phyloP scores from a whole-genome alignment of 768 basidiomycete species.

The Naganishia onofrii region DNA sequence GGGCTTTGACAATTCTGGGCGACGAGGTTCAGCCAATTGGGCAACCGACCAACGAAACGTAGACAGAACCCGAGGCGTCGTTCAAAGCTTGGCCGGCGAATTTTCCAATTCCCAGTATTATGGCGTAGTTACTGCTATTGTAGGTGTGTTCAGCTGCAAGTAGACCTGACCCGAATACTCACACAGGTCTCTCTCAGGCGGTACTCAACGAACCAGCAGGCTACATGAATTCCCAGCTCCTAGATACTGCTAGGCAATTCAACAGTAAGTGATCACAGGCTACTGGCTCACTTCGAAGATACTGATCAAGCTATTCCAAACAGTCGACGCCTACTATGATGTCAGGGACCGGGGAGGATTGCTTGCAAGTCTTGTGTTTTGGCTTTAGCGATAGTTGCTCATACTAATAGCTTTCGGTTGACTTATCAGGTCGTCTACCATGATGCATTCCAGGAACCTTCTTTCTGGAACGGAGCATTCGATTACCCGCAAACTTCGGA shows the following conservation, averaged over 20 bases:
- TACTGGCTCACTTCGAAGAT: neutral
- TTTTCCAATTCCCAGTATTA: slow-evolving; percentile 47
- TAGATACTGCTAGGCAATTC: slow-evolving; percentile 36
- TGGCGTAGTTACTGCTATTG: slow-evolving; percentile 48
- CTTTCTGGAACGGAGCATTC: slow-evolving; percentile 33
- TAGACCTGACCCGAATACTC: no score
- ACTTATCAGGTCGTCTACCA: slow-evolving; percentile 38
- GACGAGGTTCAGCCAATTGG: slow-evolving; percentile 44
- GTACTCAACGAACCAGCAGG: slow-evolving; percentile 51
- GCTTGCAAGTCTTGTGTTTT: neutral
- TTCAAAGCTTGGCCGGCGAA: slow-evolving; percentile 40
- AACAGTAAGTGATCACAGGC: neutral
- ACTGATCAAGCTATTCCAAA: neutral
- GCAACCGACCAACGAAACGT: slow-evolving; percentile 38
- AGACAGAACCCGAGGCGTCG: slow-evolving; percentile 42
- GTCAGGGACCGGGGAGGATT: slow-evolving; percentile 39
- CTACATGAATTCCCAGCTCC: slow-evolving; percentile 38
- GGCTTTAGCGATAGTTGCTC: neutral
- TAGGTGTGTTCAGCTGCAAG: no score
- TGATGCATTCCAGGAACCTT: slow-evolving; percentile 46
- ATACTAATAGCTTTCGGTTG: neutral
- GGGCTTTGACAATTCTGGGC: slow-evolving; percentile 46
- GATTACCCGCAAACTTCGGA: slow-evolving; percentile 41
- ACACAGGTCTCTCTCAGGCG: slow-evolving; percentile 15
- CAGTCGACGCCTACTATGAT: slow-evolving; percentile 48